phyloP scores from a whole-genome alignment of 345 rosid species.

The sweet orange (Citrus sinensis) region DVS_A1.0 CM039164.1:4746001-4746500 shows the following conservation, averaged over 20 bases:
- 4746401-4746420: slow-evolving; percentile 42
- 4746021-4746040: background rate
- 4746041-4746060: background rate
- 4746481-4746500: background rate
- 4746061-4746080: background rate
- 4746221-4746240: background rate
- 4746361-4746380: slow-evolving; percentile 91
- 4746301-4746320: slow-evolving; percentile 72
- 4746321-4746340: slow-evolving; percentile 75
- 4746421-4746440: slow-evolving; percentile 18
- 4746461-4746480: background rate
- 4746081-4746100: slow-evolving; percentile 15
- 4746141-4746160: slow-evolving; percentile 71
- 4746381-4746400: slow-evolving; percentile 85
- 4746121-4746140: slow-evolving; percentile 83
- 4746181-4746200: background rate
- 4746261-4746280: slow-evolving; percentile 53
- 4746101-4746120: slow-evolving; percentile 56
- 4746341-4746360: slow-evolving; percentile 76
- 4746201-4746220: background rate
- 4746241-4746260: background rate
- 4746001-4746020: background rate
- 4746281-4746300: slow-evolving; percentile 77
- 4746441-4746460: background rate
- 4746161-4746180: slow-evolving; percentile 70